Percentiles rank a stretch among this genome's conserved stretches.
Conservation (phyloP, 1,284 basidiomycete genomes). For the Austropuccinia psidii region DNA sequence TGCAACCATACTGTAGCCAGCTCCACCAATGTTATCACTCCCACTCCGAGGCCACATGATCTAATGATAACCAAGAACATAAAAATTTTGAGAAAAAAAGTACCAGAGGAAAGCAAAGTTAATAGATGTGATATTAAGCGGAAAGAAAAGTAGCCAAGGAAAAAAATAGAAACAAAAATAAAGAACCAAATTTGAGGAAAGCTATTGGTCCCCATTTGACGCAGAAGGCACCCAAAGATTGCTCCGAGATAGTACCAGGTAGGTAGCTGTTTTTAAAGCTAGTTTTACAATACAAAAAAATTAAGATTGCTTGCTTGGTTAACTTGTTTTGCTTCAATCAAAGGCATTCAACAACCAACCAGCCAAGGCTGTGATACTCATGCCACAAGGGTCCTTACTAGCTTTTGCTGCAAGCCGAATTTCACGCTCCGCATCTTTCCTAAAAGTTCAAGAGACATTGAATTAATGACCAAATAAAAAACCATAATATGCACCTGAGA, state of each 20-base stretch:
- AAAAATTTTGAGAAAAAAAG: not conserved
- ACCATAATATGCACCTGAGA: not conserved
- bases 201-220: constrained; percentile 44
- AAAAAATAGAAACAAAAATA: constrained; percentile 50
- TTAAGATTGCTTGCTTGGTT: not conserved
- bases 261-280: constrained; percentile 39
- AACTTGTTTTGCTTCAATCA: not conserved
- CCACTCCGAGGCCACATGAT: constrained; percentile 43
- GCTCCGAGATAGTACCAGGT: constrained; percentile 43
- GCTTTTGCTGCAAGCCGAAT: constrained; percentile 19
- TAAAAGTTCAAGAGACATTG: not conserved
- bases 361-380: constrained; percentile 31
- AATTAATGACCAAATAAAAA: not conserved
- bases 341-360: constrained; percentile 1
- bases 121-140: too few relatives aligned
- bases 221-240: constrained; percentile 43
- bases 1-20: constrained; percentile 63
- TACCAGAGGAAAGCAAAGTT: too few relatives aligned
- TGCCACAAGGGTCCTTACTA: constrained; percentile 27
- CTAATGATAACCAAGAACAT: constrained; percentile 8
- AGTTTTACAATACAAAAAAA: not conserved
- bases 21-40: constrained; percentile 39
- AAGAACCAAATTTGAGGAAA: constrained; percentile 41
- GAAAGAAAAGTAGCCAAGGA: constrained; percentile 7
- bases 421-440: constrained; percentile 35